phyloP scores from a whole-genome alignment of 2,329 filamentous ascomycete genomes.

The Lecanicillium sp. region DNA sequence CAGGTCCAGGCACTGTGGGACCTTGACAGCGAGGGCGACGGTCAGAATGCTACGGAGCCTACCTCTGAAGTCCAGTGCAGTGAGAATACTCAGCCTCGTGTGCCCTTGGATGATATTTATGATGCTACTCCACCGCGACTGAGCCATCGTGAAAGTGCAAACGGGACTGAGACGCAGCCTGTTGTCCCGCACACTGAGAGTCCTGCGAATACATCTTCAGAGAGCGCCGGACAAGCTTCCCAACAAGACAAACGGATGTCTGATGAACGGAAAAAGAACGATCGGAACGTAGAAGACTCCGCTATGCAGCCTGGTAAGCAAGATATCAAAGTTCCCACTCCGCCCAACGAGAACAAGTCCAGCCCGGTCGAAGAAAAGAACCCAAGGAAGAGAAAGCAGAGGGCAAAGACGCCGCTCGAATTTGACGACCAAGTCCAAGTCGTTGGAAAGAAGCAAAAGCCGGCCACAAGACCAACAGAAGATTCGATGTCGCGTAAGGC shows the following conservation, averaged over 20 bases:
- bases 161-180: too few species aligned
- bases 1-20: constrained; percentile 3
- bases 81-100: neutral
- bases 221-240: too few species aligned
- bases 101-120: neutral
- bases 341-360: neutral
- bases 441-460: constrained; percentile 11
- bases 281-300: too few species aligned
- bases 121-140: neutral
- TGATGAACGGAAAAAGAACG: too few species aligned
- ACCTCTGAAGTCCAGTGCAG: neutral
- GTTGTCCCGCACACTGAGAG: too few species aligned
- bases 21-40: neutral
- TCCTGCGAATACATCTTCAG: too few species aligned
- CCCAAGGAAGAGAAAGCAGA: constrained; percentile 21
- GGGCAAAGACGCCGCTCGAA: constrained; percentile 23
- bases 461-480: constrained; percentile 2
- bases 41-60: neutral
- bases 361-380: constrained; percentile 1
- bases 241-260: too few species aligned
- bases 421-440: constrained; percentile 23
- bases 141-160: too few species aligned
- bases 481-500: too few species aligned
- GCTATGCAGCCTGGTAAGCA: too few species aligned
- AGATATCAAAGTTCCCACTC: too few species aligned